Evolutionary conservation across 2,329 filamentous ascomycete genomes (phyloP), one percentile per base, ranked within the genome.

Genomic region (Colletotrichum eleusines): DNA sequence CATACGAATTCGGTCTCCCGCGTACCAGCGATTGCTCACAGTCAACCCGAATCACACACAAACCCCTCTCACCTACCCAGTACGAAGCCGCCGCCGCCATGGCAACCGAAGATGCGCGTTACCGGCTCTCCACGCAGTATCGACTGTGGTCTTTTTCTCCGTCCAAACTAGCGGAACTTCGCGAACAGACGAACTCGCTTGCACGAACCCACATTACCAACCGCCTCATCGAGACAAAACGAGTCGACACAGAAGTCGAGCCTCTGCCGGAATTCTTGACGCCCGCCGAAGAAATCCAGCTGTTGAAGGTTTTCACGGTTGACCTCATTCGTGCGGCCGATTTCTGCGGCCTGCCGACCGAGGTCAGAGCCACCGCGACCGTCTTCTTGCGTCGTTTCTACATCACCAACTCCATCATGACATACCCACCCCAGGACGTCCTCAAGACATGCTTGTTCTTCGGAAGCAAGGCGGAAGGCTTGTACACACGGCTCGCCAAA

Each of bases 341-440:
- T 63, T 88, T 88, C 74, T 86, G 84, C 75, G 82, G 86, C 42
- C 78, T 86, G 51, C 83, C 84, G 7, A 85, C 84, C 73, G 75
- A 77, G 46, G 75, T 77, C 23, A 66, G 75, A 31, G 90, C 92
- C 33, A 97, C 95, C 8, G 94, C 94, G 4, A 92, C 95, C 72
- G 90, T 97, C 77, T 98, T 97, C 79, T 88, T 99, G 71, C 92
- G 94, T 66, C 92, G 96, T 69, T 98, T 99, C 86, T 99, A 98
- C 84, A 88, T 97, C 46, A 95, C 93, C 77, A 97, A 98, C 82
- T 97, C 93, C 50, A 90, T 95, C 77, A 97, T 98, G 93, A 97
- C 95, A 38, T 98, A 99, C 79, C 93, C 95, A 73, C 95, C 95
- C 0, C 92, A 93, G 73, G 91, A 94, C 73, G 92, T 98, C 74